Evolutionary conservation across 805 yeast species (phyloP), one percentile per base, ranked within the genome.

Genomic region (Ogataea nonfermentans): DNA sequence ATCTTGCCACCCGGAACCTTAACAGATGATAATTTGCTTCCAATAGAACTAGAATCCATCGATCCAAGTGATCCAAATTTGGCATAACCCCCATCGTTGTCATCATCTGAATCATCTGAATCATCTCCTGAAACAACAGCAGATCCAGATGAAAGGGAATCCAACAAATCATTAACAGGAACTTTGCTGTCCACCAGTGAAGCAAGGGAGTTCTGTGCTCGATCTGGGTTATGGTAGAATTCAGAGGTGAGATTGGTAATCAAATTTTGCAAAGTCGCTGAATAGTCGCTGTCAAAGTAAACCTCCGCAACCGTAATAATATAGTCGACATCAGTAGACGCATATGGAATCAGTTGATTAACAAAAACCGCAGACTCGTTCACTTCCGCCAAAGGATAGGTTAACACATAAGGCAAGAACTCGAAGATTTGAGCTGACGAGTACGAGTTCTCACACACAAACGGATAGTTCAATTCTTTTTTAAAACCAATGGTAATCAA

Each of bases 291-390:
- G 15, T 95, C 95, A 66, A 88, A 83, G 59, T 84, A 88, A 40
- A 87, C 83, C 59, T 84, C 84, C 6, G 97, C 98, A 45, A 90
- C 85, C 0, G 97, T 84, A 40, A 86, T 86, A 44, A 88, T 74
- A 61, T 87, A 91, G 33, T 68, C 68, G 35, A 69, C 70, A 10
- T 63, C 64, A 1, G 67, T 40, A 2, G 86, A 74, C 12, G 80
- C 71, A 57, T 79, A 84, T 26, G 98, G 98, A 44, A 82, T 79
- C 52, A 91, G 71, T 59, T 81, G 77, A 43, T 69, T 66, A 48
- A 90, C 87, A 7, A 78, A 59, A 15, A 86, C 75, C 5, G 74
- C 56, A 13, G 53, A 46, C 14, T 56, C 49, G 29, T 48, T 41
- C 12, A 49, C 27, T 4, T 47, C 52, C 7, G 48, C 29, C 51